phyloP scores from a whole-genome alignment of 2,329 filamentous ascomycete genomes.

The Xylariales sp. region DNA sequence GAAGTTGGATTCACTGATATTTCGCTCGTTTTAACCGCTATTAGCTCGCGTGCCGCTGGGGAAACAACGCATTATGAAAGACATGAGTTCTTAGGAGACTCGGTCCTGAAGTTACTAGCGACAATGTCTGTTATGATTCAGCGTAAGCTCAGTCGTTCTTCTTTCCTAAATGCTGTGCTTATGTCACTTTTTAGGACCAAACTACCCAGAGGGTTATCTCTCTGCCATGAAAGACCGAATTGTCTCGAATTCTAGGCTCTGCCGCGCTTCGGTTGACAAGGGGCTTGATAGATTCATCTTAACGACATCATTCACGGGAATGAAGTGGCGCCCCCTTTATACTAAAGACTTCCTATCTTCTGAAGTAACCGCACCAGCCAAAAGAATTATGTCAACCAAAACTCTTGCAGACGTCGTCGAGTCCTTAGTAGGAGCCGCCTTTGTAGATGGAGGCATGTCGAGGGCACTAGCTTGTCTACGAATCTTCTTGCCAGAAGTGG shows the following conservation, averaged over 20 bases:
- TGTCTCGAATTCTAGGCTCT: slow-evolving; percentile 81
- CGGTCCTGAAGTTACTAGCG: slow-evolving; percentile 79
- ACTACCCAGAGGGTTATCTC: slow-evolving; percentile 82
- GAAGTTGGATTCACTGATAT: slow-evolving; percentile 65
- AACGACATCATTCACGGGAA: slow-evolving; percentile 72
- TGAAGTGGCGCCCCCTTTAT: slow-evolving; percentile 78
- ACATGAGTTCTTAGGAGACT: slow-evolving; percentile 89
- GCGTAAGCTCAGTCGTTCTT: slow-evolving; percentile 53
- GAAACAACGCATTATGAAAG: slow-evolving; percentile 79
- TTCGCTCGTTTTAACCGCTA: slow-evolving; percentile 72
- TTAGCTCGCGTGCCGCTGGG: slow-evolving; percentile 72
- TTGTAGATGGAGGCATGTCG: slow-evolving; percentile 72
- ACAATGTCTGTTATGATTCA: slow-evolving; percentile 71
- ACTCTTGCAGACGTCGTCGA: slow-evolving; percentile 89
- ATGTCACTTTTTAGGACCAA: slow-evolving; percentile 59
- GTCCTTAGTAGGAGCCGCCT: slow-evolving; percentile 82
- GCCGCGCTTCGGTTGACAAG: slow-evolving; percentile 68
- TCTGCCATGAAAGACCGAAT: slow-evolving; percentile 74
- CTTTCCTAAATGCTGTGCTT: slow-evolving; percentile 24
- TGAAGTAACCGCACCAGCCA: slow-evolving; percentile 15
- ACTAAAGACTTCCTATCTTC: slow-evolving; percentile 55
- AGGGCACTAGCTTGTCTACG: slow-evolving; percentile 73
- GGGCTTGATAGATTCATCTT: slow-evolving; percentile 81
- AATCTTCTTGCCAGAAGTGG: slow-evolving; percentile 71
- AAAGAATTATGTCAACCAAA: slow-evolving; percentile 68